Percentiles rank a stretch among this genome's conserved stretches.
Evolutionary conservation across 176 grass and related monocot species (phyloP).

Genomic region (Metroxylon sagu): DNA sequence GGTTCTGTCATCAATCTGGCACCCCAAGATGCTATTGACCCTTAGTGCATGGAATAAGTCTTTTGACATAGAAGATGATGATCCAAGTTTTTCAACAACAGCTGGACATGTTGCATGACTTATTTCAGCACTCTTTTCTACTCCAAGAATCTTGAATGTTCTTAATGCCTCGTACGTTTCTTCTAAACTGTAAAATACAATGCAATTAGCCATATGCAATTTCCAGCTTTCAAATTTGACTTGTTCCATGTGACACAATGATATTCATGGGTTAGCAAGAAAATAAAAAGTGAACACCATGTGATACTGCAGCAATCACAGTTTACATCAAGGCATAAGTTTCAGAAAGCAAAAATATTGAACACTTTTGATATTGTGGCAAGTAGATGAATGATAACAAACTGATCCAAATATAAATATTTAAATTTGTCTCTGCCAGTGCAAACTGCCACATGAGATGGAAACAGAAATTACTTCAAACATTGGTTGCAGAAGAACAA

Average conservation of each 20-base stretch:
- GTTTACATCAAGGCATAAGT: too few species aligned
- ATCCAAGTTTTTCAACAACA: slow-evolving; percentile 26
- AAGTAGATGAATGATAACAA: too few species aligned
- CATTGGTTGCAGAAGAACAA: too few species aligned
- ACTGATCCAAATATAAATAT: too few species aligned
- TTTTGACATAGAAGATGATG: slow-evolving; percentile 23
- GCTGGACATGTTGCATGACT: slow-evolving; percentile 13
- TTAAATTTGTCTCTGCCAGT: too few species aligned
- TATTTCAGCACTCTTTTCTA: slow-evolving; percentile 15
- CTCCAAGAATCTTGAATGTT: slow-evolving; percentile 26
- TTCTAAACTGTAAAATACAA: slow-evolving; percentile 27
- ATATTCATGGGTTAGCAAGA: too few species aligned
- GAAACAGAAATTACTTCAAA: too few species aligned
- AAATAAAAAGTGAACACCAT: too few species aligned
- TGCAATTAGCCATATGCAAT: not conserved
- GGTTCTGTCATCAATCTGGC: slow-evolving; percentile 19
- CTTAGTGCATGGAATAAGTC: slow-evolving; percentile 55
- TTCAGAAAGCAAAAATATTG: too few species aligned
- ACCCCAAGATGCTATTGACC: slow-evolving; percentile 33
- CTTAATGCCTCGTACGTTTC: slow-evolving; percentile 35
- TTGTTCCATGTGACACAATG: not conserved
- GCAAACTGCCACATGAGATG: too few species aligned
- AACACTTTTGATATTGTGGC: too few species aligned
- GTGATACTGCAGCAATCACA: too few species aligned
- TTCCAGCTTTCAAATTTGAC: not conserved